Percentiles rank a stretch among this genome's conserved stretches.
These are phyloP conservation scores for Teunomyces atbi DNA, from an alignment of 805 yeast genomes.

Conservation along the genomic window DNA sequence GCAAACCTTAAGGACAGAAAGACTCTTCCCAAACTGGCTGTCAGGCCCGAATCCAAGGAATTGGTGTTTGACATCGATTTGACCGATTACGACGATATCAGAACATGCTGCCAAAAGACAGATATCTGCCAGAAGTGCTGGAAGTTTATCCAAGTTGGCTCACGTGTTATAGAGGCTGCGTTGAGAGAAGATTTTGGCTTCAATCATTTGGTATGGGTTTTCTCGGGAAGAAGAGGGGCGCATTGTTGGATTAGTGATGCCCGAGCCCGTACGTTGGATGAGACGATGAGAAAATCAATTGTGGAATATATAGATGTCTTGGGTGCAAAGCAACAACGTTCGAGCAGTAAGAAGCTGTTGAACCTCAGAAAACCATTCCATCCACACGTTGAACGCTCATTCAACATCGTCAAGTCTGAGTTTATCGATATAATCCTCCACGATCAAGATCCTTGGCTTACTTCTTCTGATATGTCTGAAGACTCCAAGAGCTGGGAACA, in stretches of 20 bases:
- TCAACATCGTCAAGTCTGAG: constrained; percentile 59
- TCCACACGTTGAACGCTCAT: constrained; percentile 79
- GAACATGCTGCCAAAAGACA: constrained; percentile 91
- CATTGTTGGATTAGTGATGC: constrained; percentile 97
- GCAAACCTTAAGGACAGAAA: constrained; percentile 87
- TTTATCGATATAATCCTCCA: constrained; percentile 66
- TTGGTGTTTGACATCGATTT: constrained; percentile 95
- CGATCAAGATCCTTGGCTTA: constrained; percentile 86
- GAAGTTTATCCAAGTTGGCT: constrained; percentile 86
- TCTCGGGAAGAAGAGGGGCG: constrained; percentile 97
- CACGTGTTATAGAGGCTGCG: constrained; percentile 68
- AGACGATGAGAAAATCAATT: constrained; percentile 69
- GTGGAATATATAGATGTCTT: constrained; percentile 82
- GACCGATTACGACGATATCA: constrained; percentile 90
- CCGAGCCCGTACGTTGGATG: constrained; percentile 73
- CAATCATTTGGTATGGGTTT: constrained; percentile 85
- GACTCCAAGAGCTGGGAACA: constrained; percentile 48
- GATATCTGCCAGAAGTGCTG: constrained; percentile 87
- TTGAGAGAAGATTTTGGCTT: constrained; percentile 88
- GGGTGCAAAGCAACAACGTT: constrained; percentile 37
- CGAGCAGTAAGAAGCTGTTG: constrained; percentile 38
- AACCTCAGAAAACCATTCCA: constrained; percentile 77
- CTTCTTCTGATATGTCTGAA: constrained; percentile 28
- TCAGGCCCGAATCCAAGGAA: constrained; percentile 83
- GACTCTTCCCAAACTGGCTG: constrained; percentile 66